These are phyloP conservation scores for Inga oerstediana DNA, from an alignment of 306 rosid species.

Conservation along the genomic window DNA sequence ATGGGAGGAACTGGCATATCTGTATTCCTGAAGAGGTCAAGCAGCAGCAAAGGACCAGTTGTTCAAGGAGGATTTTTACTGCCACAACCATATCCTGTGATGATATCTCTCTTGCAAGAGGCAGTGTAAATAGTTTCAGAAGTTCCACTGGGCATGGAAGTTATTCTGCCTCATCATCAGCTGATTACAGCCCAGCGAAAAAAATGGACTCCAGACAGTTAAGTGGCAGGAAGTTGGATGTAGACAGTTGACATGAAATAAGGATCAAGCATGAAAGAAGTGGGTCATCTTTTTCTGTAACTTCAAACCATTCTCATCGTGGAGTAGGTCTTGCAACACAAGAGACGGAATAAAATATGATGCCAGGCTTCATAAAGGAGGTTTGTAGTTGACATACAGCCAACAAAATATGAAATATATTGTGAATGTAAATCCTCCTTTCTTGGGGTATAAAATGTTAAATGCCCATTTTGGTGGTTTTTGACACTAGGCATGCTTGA, in stretches of 20 bases:
- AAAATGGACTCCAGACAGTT: constrained; percentile 61
- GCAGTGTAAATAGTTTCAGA: constrained; percentile 63
- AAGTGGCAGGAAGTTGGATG: constrained; percentile 61
- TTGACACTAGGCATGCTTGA: neutral
- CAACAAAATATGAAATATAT: neutral
- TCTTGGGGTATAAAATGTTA: constrained; percentile 14
- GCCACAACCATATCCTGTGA: constrained; percentile 65
- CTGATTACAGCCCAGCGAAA: constrained; percentile 64
- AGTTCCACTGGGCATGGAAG: constrained; percentile 71
- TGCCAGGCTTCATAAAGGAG: neutral
- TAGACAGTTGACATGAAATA: constrained; percentile 54
- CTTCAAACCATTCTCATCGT: constrained; percentile 43
- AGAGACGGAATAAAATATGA: constrained; percentile 34
- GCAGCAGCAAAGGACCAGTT: constrained; percentile 69
- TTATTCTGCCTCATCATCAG: constrained; percentile 77
- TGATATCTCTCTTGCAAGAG: constrained; percentile 63
- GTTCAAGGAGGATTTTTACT: constrained; percentile 74
- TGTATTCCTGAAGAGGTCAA: constrained; percentile 62
- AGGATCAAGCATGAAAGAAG: constrained; percentile 46
- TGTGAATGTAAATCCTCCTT: constrained; percentile 6
- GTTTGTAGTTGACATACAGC: neutral
- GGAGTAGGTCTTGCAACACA: constrained; percentile 42
- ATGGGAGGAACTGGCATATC: constrained; percentile 76
- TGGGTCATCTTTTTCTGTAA: constrained; percentile 52
- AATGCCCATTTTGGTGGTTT: neutral